A percentile compares a stretch with the other conserved stretches of the same genome.
Conservation (phyloP, 1,139 yeast genomes). For the Geotrichum bryndzae region DNA sequence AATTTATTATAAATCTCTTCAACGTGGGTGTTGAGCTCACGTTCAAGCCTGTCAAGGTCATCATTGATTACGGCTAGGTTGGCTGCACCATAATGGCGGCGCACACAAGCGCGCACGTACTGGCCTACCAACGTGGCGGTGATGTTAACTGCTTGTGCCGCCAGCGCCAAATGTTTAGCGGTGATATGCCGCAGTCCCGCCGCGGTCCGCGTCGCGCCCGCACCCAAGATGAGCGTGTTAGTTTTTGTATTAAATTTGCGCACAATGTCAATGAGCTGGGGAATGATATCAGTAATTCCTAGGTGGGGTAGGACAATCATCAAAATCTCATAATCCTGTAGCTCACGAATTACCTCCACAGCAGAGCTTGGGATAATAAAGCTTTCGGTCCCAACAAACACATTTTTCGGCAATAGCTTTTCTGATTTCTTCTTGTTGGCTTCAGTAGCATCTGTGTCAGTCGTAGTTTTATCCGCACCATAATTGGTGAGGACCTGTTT, state of each 20-base stretch:
- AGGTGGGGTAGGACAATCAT: conserved; percentile 47
- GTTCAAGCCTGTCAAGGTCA: conserved; percentile 38
- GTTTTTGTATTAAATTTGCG: conserved; percentile 51
- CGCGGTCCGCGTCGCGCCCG: conserved; percentile 72
- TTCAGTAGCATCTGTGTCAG: conserved; percentile 4
- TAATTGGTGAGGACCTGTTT: conserved; percentile 13
- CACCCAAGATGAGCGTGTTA: conserved; percentile 61
- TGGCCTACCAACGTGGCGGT: conserved; percentile 37
- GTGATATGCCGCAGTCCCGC: conserved; percentile 64
- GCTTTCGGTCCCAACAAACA: conserved; percentile 35
- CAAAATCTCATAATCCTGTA: conserved; percentile 48
- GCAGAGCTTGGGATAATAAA: conserved; percentile 37
- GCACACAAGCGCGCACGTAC: conserved; percentile 31
- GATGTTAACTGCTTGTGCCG: conserved; percentile 54
- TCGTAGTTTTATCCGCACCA: not conserved
- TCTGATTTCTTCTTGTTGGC: conserved; percentile 8
- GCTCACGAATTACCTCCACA: conserved; percentile 35
- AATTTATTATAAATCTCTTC: conserved; percentile 61
- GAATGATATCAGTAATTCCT: conserved; percentile 34
- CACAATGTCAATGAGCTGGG: conserved; percentile 45
- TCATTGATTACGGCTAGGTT: conserved; percentile 28
- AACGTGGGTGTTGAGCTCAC: conserved; percentile 52
- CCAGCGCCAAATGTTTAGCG: conserved; percentile 65
- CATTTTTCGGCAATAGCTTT: conserved; percentile 28
- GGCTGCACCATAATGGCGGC: conserved; percentile 22